Percentiles rank a stretch among this genome's conserved stretches.
phyloP scores from a whole-genome alignment of 306 rosid genomes.

The Hippophae gyantsensis region DNA sequence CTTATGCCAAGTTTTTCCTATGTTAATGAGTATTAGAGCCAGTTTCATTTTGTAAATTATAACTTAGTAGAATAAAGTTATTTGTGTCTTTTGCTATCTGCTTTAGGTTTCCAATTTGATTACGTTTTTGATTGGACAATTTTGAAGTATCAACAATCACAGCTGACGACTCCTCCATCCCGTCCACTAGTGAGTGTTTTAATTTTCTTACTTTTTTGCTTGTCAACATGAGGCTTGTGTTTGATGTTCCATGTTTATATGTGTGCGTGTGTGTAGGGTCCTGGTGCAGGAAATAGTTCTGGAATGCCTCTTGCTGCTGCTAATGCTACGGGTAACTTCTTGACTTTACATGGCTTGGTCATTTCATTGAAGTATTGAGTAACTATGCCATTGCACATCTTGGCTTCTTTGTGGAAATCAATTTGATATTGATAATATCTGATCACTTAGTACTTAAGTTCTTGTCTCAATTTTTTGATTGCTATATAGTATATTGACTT shows the following conservation, averaged over 20 bases:
- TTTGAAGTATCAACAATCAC: slow-evolving; percentile 91
- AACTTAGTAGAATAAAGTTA: slow-evolving; percentile 1
- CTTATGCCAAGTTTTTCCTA: background rate
- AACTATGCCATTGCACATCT: no score
- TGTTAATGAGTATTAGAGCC: background rate
- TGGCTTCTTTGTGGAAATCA: no score
- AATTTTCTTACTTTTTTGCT: background rate
- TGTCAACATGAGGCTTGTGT: background rate
- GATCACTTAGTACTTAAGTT: no score
- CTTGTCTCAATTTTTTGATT: no score
- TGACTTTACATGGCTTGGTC: no score
- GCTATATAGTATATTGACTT: no score
- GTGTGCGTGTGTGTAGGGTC: slow-evolving; percentile 36
- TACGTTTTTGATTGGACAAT: slow-evolving; percentile 97
- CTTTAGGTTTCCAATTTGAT: slow-evolving; percentile 89
- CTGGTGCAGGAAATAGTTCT: slow-evolving; percentile 76
- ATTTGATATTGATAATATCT: no score
- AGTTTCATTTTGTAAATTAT: slow-evolving; percentile 5
- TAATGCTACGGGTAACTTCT: no score
- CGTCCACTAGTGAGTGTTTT: slow-evolving; percentile 48
- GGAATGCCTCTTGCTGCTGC: slow-evolving; percentile 50
- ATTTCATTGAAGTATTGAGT: no score
- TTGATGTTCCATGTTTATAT: slow-evolving; percentile 4
- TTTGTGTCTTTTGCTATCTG: slow-evolving; percentile 12
- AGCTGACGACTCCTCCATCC: slow-evolving; percentile 72